Evolutionary conservation across 2,329 filamentous ascomycete species (phyloP), one percentile per base, ranked within the genome.

Genomic region (Claviceps pazoutovae): DNA sequence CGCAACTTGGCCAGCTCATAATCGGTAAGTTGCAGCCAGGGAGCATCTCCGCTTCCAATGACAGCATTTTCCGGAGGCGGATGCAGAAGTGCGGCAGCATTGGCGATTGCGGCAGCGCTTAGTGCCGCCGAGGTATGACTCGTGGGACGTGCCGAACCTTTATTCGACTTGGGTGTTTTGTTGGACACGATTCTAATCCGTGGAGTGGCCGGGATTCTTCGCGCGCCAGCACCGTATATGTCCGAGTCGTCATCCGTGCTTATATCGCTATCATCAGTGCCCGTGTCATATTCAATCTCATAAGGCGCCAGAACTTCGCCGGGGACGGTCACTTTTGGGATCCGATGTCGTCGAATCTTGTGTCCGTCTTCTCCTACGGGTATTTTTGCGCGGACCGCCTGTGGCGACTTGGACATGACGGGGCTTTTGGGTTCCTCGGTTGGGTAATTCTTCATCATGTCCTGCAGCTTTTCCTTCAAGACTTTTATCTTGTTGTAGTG

Each of bases 1-100:
- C 87, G 74, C 7, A 93, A 73, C 56, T 81, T 77, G 1, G 80
- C 81, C 46, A 85, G 71, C 62, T 85, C 82, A 56, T 78, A 83
- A 16, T 74, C 70, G 6, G 80, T 84, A 39, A 85, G 71, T 58
- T 80, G 79, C 23, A 84, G 69, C 82, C 82, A 85, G 0, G 82
- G 82, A 11, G 78, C 75, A 59, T 83, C 76, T 2, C 71, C 60
- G 51, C 78, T 80, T 30, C 80, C 80, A 14, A 76, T 67, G 1
- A 78, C 70, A 1, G 78, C 78, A 55, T 82, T 74, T 30, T 78
- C 73, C 0, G 80, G 80, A 1, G 80, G 80, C 3, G 80, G 80
- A 41, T 78, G 71, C 14, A 80, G 68, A 50, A 70, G 56, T 3
- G 67, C 68, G 5, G 70, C 67, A 0, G 69, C 67, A n/a, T 67